Evolutionary conservation across 225 moss, liverwort and hornwort species (phyloP).

Genomic region (Sphagnum tenellum): DNA sequence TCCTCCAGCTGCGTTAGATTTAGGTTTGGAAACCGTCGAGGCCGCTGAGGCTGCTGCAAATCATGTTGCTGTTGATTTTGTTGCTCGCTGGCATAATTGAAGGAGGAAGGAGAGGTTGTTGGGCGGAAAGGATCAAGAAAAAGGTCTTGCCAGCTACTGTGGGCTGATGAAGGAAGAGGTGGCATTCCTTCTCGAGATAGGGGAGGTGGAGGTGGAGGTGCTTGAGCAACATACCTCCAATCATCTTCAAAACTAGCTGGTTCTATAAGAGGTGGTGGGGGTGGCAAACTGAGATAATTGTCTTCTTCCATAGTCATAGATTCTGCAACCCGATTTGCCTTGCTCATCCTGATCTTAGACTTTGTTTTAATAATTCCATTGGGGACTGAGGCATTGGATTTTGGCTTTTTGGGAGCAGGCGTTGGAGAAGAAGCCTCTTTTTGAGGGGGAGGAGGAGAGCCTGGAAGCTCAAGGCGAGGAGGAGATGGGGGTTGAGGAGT

Average conservation of each 20-base stretch:
- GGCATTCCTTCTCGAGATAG: slow-evolving; percentile 10
- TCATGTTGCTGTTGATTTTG: too few species aligned
- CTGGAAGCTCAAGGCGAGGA: slow-evolving; percentile 17
- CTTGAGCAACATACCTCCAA: slow-evolving; percentile 21
- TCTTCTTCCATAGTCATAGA: too few species aligned
- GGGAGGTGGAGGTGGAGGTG: slow-evolving; percentile 1
- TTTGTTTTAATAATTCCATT: too few species aligned
- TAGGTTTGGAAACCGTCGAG: slow-evolving; percentile 6
- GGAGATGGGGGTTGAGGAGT: slow-evolving; percentile 36
- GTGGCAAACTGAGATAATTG: background rate
- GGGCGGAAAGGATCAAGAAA: slow-evolving; percentile 61
- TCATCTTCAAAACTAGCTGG: slow-evolving; percentile 42
- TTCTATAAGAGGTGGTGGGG: slow-evolving; percentile 39
- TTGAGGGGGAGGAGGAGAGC: background rate
- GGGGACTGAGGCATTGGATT: too few species aligned
- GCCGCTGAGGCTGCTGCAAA: background rate
- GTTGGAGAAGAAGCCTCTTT: too few species aligned
- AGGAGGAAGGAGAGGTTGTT: slow-evolving; percentile 25
- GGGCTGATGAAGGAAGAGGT: slow-evolving; percentile 34
- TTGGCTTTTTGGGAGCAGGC: too few species aligned
- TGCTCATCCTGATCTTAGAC: too few species aligned
- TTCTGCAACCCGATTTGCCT: too few species aligned
- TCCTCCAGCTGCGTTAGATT: slow-evolving; percentile 14
- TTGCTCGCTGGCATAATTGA: background rate
- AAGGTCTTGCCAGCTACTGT: slow-evolving; percentile 55